phyloP scores from a whole-genome alignment of 1,139 yeast genomes.

The Kazachstania sp. region DNA sequence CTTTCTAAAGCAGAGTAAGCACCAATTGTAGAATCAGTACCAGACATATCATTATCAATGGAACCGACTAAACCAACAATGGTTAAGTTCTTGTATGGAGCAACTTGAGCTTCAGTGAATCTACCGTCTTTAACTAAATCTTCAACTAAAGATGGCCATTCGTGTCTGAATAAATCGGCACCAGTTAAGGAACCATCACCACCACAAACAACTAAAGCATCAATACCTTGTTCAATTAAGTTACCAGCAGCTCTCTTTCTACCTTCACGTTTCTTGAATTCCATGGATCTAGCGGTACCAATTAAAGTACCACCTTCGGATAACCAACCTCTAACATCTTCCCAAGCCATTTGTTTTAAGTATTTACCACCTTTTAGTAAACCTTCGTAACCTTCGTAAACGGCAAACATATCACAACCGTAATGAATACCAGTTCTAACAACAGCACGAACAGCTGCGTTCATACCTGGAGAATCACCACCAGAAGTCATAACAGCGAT shows the following conservation, averaged over 20 bases:
- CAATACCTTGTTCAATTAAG: slow-evolving; percentile 63
- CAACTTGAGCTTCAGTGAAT: slow-evolving; percentile 45
- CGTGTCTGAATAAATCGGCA: slow-evolving; percentile 68
- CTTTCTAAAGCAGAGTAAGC: slow-evolving; percentile 71
- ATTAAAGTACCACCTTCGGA: slow-evolving; percentile 73
- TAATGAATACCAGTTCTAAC: slow-evolving; percentile 64
- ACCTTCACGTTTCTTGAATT: slow-evolving; percentile 60
- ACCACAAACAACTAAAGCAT: slow-evolving; percentile 74
- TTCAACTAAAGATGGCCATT: slow-evolving; percentile 66
- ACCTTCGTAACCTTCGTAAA: slow-evolving; percentile 75
- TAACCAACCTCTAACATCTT: slow-evolving; percentile 67
- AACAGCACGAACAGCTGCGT: slow-evolving; percentile 72
- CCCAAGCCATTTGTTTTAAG: slow-evolving; percentile 63
- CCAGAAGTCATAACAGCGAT: slow-evolving; percentile 84
- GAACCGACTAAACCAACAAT: slow-evolving; percentile 77
- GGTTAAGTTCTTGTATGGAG: slow-evolving; percentile 49
- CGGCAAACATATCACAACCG: slow-evolving; percentile 65
- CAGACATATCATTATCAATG: slow-evolving; percentile 76
- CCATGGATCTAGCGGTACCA: slow-evolving; percentile 72
- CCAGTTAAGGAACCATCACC: slow-evolving; percentile 84
- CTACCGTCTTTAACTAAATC: slow-evolving; percentile 47
- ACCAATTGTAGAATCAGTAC: slow-evolving; percentile 76
- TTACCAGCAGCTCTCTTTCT: slow-evolving; percentile 61
- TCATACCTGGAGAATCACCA: slow-evolving; percentile 86
- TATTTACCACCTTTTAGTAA: slow-evolving; percentile 60